Evolutionary conservation across 2,329 filamentous ascomycete species (phyloP), one percentile per base, ranked within the genome.

Genomic region (Fonsecaea monophora): DNA sequence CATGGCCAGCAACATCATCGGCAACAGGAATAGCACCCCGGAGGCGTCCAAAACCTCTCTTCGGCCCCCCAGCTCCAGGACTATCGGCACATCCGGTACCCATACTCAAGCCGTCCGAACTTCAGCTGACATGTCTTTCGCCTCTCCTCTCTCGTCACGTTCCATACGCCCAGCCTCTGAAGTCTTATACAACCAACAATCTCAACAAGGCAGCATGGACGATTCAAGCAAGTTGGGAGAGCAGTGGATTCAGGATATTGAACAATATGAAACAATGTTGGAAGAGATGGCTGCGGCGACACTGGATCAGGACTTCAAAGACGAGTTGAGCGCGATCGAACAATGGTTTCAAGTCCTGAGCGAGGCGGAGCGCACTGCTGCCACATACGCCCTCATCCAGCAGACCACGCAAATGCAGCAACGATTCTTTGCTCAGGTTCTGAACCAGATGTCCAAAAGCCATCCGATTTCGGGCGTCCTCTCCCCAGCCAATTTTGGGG

Each of bases 371-470:
- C 87, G 95, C 70, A 99, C 95, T 21, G 95, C 95, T 69, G 95
- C 95, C 57, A 82, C 98, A 66, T 99, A 99, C 78, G 94, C 95
- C 68, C 84, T 99, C 73, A 85, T 99, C 67, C 95, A 99, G 83
- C 95, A 99, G 84, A 98, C 95, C 5, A 99, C 95, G 4, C 95
- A 98, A 81, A 94, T 99, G 68, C 95, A 99, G 82, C 97, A 98
- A 77, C 90, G 95, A 63, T 99, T 99, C 85, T 99, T 99, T 81
- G 98, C 98, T 73, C 94, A 98, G 81, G 93, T 99, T 55, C 84
- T 99, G 74, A 94, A 98, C 83, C 95, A 99, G 79, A 99, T 98
- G 95, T 94, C 94, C 71, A 97, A 97, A 82, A 96, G 90, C 75
- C 94, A 98, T 79, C 95, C 95, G 34, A 96, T 98, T 92, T 96